These are phyloP conservation scores for Alternaria triticina DNA, from an alignment of 2,329 filamentous ascomycete species.

Conservation along the genomic window DNA sequence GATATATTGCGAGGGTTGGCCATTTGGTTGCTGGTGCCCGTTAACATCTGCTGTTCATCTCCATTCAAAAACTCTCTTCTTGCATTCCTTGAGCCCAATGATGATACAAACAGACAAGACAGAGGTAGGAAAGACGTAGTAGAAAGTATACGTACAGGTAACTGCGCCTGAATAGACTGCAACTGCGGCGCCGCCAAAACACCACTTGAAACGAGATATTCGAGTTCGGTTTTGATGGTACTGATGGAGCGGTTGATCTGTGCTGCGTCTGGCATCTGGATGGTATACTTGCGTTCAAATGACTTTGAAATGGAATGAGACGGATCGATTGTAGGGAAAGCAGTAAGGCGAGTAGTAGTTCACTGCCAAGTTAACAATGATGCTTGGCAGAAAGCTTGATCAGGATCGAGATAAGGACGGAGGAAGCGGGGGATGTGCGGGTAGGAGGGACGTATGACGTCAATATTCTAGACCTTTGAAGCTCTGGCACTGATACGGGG, in stretches of 20 bases:
- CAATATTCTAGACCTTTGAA: not conserved
- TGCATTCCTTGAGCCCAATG: not conserved
- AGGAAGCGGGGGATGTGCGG: not conserved
- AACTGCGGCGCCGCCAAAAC: conserved; percentile 21
- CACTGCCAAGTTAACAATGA: conserved; percentile 8
- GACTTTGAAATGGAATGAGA: too few relatives aligned
- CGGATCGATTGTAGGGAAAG: not conserved
- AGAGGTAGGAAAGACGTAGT: not conserved
- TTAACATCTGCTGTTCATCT: not conserved
- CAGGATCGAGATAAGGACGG: not conserved
- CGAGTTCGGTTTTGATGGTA: conserved; percentile 22
- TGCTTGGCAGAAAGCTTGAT: conserved; percentile 1
- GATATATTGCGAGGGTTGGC: conserved; percentile 24
- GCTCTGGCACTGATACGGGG: not conserved
- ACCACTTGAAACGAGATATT: conserved; percentile 24
- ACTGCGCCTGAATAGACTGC: conserved; percentile 25
- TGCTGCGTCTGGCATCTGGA: conserved; percentile 19
- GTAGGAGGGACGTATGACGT: not conserved
- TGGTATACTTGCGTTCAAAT: not conserved
- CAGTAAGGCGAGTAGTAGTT: not conserved
- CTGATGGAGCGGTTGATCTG: conserved; percentile 23
- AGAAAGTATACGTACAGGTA: conserved; percentile 15
- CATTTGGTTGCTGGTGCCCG: conserved; percentile 12
- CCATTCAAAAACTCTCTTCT: not conserved
- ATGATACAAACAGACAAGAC: not conserved